Evolutionary conservation across 192 early-diverging fungal species (phyloP).

Genomic region (Umbelopsis ramanniana): DNA sequence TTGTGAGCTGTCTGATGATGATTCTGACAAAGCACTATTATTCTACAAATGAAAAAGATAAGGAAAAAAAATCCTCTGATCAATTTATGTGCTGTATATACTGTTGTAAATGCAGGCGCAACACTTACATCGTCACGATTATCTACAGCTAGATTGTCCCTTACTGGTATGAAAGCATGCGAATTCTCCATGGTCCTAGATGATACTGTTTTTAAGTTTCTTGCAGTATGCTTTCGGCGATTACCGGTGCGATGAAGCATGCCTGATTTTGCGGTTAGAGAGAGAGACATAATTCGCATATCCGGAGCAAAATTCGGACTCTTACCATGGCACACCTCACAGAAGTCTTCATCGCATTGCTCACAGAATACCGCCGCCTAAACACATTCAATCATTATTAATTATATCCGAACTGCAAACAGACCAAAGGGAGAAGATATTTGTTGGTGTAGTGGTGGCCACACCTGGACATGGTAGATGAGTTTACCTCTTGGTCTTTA

Average conservation of each 20-base stretch:
- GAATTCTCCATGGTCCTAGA: not conserved
- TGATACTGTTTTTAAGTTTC: conserved; percentile 36
- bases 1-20: conserved; percentile 13
- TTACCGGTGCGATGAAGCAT: conserved; percentile 85
- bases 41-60: not conserved
- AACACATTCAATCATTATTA: conserved; percentile 2
- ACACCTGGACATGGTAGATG: too few relatives aligned
- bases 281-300: not conserved
- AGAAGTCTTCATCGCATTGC: conserved; percentile 90
- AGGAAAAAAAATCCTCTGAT: not conserved
- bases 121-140: not conserved
- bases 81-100: not conserved
- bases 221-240: conserved; percentile 61
- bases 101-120: too few relatives aligned
- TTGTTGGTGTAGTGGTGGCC: not conserved
- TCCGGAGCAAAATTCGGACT: not conserved
- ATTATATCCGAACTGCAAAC: not conserved
- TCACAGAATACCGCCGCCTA: conserved; percentile 74
- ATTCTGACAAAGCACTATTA: conserved; percentile 9
- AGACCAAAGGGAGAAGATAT: not conserved
- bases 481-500: conserved; percentile 69
- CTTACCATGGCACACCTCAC: conserved; percentile 82
- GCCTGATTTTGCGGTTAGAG: conserved; percentile 11
- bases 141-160: not conserved
- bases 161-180: not conserved